A percentile compares a stretch with the other conserved stretches of the same genome.
phyloP scores from a whole-genome alignment of 208 protist species.

The Trypanosoma boissoni region DNA sequence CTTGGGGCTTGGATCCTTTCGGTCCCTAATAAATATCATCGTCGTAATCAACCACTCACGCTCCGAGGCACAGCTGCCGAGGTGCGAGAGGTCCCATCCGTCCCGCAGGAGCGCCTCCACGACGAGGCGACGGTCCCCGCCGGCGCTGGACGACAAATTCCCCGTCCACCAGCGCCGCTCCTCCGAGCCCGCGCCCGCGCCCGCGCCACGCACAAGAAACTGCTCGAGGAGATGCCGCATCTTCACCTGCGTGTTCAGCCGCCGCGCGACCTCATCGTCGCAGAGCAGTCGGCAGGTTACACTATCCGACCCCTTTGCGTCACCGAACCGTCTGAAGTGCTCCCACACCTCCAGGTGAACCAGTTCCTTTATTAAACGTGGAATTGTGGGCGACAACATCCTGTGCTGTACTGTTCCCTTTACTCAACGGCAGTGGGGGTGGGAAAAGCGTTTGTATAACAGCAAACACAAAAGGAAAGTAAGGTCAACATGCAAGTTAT shows the following conservation, averaged over 20 bases:
- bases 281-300: constrained; percentile 26
- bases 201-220: constrained; percentile 21
- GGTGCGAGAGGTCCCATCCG: constrained; percentile 16
- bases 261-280: constrained; percentile 21
- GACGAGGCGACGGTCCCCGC: constrained; percentile 23
- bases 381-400: constrained; percentile 19
- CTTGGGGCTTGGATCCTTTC: no score
- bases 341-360: constrained; percentile 29
- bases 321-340: constrained; percentile 31
- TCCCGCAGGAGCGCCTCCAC: constrained; percentile 22
- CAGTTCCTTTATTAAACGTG: constrained; percentile 17
- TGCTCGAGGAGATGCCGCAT: constrained; percentile 31
- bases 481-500: not conserved
- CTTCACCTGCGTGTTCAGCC: constrained; percentile 19
- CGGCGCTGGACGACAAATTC: constrained; percentile 17
- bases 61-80: constrained; percentile 26
- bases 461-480: no score
- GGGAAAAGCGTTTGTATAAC: no score
- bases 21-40: constrained; percentile 23
- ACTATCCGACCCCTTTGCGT: constrained; percentile 21
- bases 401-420: no score
- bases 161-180: constrained; percentile 26
- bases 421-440: no score
- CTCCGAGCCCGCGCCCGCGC: constrained; percentile 14
- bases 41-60: constrained; percentile 32